Conservation (phyloP, 2,329 filamentous ascomycete genomes). For the Phaeosphaeriaceae sp. region DNA sequence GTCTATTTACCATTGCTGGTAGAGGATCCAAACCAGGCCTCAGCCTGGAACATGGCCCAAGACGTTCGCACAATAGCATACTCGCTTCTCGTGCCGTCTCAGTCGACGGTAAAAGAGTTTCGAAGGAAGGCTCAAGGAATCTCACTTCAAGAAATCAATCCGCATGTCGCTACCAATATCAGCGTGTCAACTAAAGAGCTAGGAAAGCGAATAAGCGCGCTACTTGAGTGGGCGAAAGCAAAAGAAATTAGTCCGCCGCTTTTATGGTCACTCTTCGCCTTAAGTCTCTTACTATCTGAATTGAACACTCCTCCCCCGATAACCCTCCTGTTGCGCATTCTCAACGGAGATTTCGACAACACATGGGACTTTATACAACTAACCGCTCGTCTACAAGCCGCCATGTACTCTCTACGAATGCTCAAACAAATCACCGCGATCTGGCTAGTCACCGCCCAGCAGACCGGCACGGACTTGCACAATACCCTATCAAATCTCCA, state of each 20-base stretch:
- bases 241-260: slow-evolving; percentile 16
- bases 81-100: slow-evolving; percentile 35
- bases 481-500: slow-evolving; percentile 11
- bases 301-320: slow-evolving; percentile 28
- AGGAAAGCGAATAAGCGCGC: slow-evolving; percentile 15
- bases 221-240: slow-evolving; percentile 23
- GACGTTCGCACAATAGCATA: slow-evolving; percentile 49
- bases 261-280: slow-evolving; percentile 34
- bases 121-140: slow-evolving; percentile 45
- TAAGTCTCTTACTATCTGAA: slow-evolving; percentile 29
- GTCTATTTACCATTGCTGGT: slow-evolving; percentile 71
- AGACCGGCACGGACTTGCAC: slow-evolving; percentile 1
- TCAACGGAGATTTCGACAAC: slow-evolving; percentile 41
- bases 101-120: slow-evolving; percentile 43
- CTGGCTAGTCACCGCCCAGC: slow-evolving; percentile 18
- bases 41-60: slow-evolving; percentile 51
- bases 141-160: slow-evolving; percentile 23
- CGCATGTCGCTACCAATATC: slow-evolving; percentile 13
- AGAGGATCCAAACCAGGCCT: slow-evolving; percentile 52
- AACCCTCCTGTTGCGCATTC: slow-evolving; percentile 17
- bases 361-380: slow-evolving; percentile 50
- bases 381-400: slow-evolving; percentile 49
- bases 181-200: slow-evolving; percentile 12
- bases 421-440: slow-evolving; percentile 46
- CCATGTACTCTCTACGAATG: slow-evolving; percentile 52